phyloP scores from a whole-genome alignment of 768 basidiomycete genomes.

The Naganishia onofrii region DNA sequence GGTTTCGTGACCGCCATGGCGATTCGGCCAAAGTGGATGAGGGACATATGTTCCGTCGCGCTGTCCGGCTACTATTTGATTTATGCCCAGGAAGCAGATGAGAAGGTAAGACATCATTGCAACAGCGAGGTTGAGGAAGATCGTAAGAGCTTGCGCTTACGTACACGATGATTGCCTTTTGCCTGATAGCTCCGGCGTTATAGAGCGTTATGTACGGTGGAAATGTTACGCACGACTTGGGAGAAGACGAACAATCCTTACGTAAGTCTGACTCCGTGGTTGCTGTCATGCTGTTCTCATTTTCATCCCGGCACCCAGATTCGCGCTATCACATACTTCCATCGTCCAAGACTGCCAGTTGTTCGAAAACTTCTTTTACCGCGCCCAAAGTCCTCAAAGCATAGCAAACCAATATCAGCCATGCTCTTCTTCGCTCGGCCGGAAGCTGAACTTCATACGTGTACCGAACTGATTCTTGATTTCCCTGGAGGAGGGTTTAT shows the following conservation, averaged over 20 bases:
- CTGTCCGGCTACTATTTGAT: conserved; percentile 88
- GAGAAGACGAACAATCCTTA: conserved; percentile 94
- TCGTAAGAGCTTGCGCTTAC: background rate
- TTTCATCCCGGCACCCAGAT: conserved; percentile 56
- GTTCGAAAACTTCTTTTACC: conserved; percentile 76
- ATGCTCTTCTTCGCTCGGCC: conserved; percentile 77
- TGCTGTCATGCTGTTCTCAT: conserved; percentile 4
- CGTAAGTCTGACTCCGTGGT: conserved; percentile 55
- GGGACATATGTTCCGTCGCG: conserved; percentile 77
- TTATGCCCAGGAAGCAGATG: conserved; percentile 86
- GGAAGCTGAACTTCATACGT: conserved; percentile 62
- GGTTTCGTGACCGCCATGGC: conserved; percentile 95
- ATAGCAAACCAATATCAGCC: conserved; percentile 75
- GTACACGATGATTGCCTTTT: background rate
- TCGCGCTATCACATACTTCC: conserved; percentile 60
- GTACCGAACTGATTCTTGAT: conserved; percentile 82
- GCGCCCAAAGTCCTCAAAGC: conserved; percentile 71
- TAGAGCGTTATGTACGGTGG: conserved; percentile 88
- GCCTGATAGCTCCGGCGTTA: conserved; percentile 73
- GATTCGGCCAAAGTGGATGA: conserved; percentile 85
- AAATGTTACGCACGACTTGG: conserved; percentile 94
- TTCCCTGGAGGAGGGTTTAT: conserved; percentile 96
- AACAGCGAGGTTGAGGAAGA: background rate
- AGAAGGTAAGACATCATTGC: conserved; percentile 67
- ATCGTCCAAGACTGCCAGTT: conserved; percentile 64